A percentile compares a stretch with the other conserved stretches of the same genome.
Conservation (phyloP, 768 basidiomycete species). For the Tulasnella sp. region DNA sequence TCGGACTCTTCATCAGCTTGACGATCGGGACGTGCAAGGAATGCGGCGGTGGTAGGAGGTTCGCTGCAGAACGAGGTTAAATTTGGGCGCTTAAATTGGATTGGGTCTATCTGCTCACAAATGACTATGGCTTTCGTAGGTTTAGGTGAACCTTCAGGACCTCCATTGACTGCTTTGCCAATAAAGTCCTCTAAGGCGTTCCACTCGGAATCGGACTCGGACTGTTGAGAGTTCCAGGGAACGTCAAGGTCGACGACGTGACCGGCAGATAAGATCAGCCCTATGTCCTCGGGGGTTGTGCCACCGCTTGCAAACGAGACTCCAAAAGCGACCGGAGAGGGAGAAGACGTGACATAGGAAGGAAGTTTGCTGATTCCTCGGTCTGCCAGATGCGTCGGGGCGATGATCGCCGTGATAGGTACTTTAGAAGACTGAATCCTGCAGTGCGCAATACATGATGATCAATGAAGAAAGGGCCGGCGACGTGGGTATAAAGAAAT, state of each 20-base stretch:
- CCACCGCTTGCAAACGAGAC: conserved; percentile 52
- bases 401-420: conserved; percentile 17
- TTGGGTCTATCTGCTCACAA: conserved; percentile 44
- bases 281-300: conserved; percentile 51
- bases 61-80: conserved; percentile 47
- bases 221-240: conserved; percentile 35
- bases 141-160: conserved; percentile 33
- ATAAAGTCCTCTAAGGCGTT: conserved; percentile 71
- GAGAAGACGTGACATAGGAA: conserved; percentile 37
- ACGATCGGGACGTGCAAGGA: conserved; percentile 67
- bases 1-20: conserved; percentile 72
- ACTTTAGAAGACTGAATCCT: conserved; percentile 38
- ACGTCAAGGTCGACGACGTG: conserved; percentile 70
- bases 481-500: background rate
- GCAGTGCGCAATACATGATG: background rate
- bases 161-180: conserved; percentile 48
- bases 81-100: conserved; percentile 11
- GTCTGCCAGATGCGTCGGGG: conserved; percentile 10
- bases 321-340: conserved; percentile 49
- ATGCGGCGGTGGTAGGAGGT: conserved; percentile 74
- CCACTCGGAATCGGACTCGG: conserved; percentile 49
- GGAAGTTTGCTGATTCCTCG: background rate
- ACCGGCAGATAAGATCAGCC: conserved; percentile 61
- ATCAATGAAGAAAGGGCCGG: background rate
- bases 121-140: conserved; percentile 55